Percentiles rank a stretch among this genome's conserved stretches.
Evolutionary conservation across 495 filamentous ascomycete species (phyloP).

Genomic region (Beverwykella pulmonaria): DNA sequence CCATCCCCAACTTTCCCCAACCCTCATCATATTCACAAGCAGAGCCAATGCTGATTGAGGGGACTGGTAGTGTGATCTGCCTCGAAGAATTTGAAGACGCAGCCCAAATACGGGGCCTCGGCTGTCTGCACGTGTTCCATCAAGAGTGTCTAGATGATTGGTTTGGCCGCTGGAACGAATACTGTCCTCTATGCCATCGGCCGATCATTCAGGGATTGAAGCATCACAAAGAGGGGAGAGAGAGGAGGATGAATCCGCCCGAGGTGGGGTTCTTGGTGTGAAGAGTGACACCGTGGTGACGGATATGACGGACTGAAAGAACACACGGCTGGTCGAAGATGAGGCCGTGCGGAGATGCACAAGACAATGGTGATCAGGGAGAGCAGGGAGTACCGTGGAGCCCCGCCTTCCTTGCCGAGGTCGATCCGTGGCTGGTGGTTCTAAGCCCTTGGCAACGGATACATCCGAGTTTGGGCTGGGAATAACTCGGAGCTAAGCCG

Average conservation of each 20-base stretch:
- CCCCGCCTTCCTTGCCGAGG: not conserved
- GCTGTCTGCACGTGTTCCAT: slow-evolving; percentile 38
- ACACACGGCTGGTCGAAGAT: no score
- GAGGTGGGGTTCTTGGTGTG: slow-evolving; percentile 24
- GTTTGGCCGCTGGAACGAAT: slow-evolving; percentile 36
- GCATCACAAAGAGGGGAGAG: not conserved
- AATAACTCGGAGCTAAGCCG: no score
- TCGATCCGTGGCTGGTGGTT: no score
- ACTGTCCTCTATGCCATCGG: slow-evolving; percentile 39
- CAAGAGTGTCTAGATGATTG: slow-evolving; percentile 38
- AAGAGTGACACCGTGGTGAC: no score
- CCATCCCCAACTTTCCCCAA: not conserved
- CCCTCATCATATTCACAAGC: not conserved
- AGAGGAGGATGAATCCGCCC: not conserved
- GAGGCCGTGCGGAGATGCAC: no score
- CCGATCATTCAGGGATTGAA: slow-evolving; percentile 30
- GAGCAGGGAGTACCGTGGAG: no score
- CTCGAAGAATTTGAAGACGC: slow-evolving; percentile 34
- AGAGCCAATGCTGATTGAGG: slow-evolving; percentile 1
- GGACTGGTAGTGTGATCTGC: slow-evolving; percentile 33
- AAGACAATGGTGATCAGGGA: no score
- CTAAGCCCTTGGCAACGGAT: no score
- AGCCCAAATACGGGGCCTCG: slow-evolving; percentile 35
- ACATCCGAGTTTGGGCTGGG: no score
- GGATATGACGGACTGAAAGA: not conserved